phyloP scores from a whole-genome alignment of 139 green algal genomes.

The Mychonastes homosphaera region DNA sequence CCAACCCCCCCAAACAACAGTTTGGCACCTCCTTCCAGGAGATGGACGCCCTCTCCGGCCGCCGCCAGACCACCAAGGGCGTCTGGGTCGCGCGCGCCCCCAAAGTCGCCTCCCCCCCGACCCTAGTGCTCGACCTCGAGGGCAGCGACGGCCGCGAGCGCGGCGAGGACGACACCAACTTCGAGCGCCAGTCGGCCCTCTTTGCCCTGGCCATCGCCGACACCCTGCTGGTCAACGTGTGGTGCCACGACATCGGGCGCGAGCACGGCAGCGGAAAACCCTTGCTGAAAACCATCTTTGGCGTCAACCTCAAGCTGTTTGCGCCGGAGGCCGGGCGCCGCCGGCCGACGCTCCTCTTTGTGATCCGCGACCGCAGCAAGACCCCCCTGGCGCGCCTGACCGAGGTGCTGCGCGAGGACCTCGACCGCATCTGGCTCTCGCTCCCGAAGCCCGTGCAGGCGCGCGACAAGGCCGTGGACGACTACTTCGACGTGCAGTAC shows the following conservation, averaged over 20 bases:
- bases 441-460: conserved; percentile 82
- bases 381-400: conserved; percentile 61
- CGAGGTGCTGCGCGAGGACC: conserved; percentile 32
- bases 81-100: conserved; percentile 71
- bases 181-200: conserved; percentile 91
- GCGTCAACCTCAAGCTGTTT: conserved; percentile 98
- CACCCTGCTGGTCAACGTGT: conserved; percentile 96
- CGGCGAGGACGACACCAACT: conserved; percentile 96
- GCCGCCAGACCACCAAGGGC: conserved; percentile 79
- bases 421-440: conserved; percentile 78
- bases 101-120: conserved; percentile 50
- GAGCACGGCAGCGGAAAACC: conserved; percentile 92
- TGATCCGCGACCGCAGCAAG: conserved; percentile 89
- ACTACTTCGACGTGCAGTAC: conserved; percentile 92
- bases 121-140: conserved; percentile 93
- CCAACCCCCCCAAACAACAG: conserved; percentile 28
- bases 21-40: conserved; percentile 88
- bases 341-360: conserved; percentile 87
- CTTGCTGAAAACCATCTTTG: conserved; percentile 94
- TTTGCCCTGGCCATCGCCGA: conserved; percentile 92
- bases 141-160: conserved; percentile 74
- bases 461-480: conserved; percentile 28
- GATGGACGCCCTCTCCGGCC: conserved; percentile 86
- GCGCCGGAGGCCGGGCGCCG: conserved; percentile 52
- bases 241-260: conserved; percentile 94